Evolutionary conservation across 1,139 yeast species (phyloP).

Genomic region (Suhomyces wounanorum): DNA sequence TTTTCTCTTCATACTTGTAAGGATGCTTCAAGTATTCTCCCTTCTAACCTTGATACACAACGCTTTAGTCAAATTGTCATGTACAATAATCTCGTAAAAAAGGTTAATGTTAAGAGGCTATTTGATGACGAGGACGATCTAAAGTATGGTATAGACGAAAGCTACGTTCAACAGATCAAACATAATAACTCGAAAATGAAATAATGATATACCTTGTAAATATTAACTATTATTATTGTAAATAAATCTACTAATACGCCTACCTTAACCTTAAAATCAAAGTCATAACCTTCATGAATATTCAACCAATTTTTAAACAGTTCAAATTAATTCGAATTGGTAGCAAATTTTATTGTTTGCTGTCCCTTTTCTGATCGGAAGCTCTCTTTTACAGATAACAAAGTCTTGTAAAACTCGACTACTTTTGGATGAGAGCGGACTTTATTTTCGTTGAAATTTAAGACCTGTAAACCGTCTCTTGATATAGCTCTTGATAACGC

Average conservation of each 20-base stretch:
- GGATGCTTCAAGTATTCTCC: background rate
- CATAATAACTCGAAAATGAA: constrained; percentile 2
- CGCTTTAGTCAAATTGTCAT: constrained; percentile 20
- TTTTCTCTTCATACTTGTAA: constrained; percentile 15
- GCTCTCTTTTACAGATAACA: constrained; percentile 27
- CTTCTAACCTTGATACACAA: constrained; percentile 15
- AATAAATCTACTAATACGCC: constrained; percentile 4
- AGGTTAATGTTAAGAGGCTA: background rate
- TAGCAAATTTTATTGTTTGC: constrained; percentile 14
- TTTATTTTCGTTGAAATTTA: constrained; percentile 61
- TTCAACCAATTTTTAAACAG: background rate
- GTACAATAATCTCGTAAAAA: constrained; percentile 18
- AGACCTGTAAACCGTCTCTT: constrained; percentile 75
- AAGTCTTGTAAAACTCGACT: constrained; percentile 53
- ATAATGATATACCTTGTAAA: constrained; percentile 1
- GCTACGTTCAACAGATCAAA: constrained; percentile 2
- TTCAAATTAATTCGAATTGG: background rate
- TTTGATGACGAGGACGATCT: background rate
- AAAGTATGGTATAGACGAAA: constrained; percentile 10
- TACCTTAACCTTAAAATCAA: background rate
- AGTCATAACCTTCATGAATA: background rate
- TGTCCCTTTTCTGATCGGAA: constrained; percentile 14
- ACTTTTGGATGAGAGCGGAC: constrained; percentile 68
- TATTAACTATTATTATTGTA: constrained; percentile 3
- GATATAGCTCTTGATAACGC: constrained; percentile 86